Evolutionary conservation across 2,329 filamentous ascomycete genomes (phyloP), one percentile per base, ranked within the genome.

Genomic region (Colletotrichum incanum): DNA sequence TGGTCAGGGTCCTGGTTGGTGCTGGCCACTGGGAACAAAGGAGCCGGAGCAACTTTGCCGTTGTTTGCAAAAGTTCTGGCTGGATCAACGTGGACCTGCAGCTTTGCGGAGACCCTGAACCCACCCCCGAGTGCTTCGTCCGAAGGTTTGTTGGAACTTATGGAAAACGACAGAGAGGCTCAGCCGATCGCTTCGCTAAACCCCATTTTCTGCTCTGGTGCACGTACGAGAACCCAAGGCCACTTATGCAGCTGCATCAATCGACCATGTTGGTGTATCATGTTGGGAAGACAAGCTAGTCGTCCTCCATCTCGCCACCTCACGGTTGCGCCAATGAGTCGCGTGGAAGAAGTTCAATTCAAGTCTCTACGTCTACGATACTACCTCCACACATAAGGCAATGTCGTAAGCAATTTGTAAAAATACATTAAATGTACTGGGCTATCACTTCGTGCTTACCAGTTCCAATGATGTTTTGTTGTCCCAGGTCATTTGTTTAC

Each of bases 1-100:
- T 34, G 28, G 4, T 20, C 49, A 56, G 2, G 34, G 11, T 11
- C 52, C 20, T 4, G 54, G 54, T 56, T 5, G 34, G 31, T 9
- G 34, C n/a, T 39, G 12, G 9, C n/a, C 34, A 39, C 37, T 26
- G n/a, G 16, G 31, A 56, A 14, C 12, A 5, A 23, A 12, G 9
- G 5, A 39, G 11, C 23, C 31, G 52, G 31, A n/a, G 31, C 9
- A 16, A 26, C 3, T 23, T 18, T 26, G 34, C 34, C 54, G 54
- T 26, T 34, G n/a, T 5, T 39, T 39, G 31, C 54, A 39, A 56
- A 56, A 56, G 54, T 56, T 56, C 54, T 56, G 12, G 20, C 45
- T 12, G 20, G 45, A 26, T 6, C n/a, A 56, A 37, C 7, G 26
- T 39, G 34, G 34, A 4, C 54, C 54, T 23, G 34, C 45, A 49